phyloP scores from a whole-genome alignment of 306 rosid species.

The Mimosa pudica region DNA sequence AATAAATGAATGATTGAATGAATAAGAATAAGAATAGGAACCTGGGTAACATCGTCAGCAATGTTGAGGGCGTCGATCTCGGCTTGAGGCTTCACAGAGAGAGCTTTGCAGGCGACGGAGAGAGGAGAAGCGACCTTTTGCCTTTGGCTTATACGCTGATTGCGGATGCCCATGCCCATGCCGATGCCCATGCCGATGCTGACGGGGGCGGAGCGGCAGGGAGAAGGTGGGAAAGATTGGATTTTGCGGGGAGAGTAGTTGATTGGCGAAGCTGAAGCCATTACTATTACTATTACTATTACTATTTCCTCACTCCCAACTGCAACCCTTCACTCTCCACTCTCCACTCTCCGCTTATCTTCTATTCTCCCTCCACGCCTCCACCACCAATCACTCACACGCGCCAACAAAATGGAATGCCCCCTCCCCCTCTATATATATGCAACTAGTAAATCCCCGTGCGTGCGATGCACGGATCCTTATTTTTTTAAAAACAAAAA shows the following conservation, averaged over 20 bases:
- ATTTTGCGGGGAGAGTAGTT: slow-evolving; percentile 47
- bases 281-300: slow-evolving; percentile 5
- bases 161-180: too few species aligned
- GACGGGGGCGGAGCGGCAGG: slow-evolving; percentile 14
- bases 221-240: slow-evolving; percentile 31
- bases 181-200: too few species aligned
- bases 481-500: too few species aligned
- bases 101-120: slow-evolving; percentile 67
- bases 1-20: neutral
- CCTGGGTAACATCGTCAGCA: slow-evolving; percentile 88
- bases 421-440: too few species aligned
- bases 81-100: slow-evolving; percentile 57
- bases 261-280: slow-evolving; percentile 66
- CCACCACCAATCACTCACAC: too few species aligned
- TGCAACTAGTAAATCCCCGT: too few species aligned
- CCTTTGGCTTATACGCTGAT: slow-evolving; percentile 12
- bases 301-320: too few species aligned
- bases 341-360: too few species aligned
- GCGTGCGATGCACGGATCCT: too few species aligned
- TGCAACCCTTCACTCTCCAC: too few species aligned
- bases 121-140: slow-evolving; percentile 41
- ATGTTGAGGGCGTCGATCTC: slow-evolving; percentile 83
- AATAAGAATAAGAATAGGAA: neutral
- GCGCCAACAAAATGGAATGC: too few species aligned
- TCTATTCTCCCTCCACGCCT: too few species aligned